Evolutionary conservation across 2,329 filamentous ascomycete genomes (phyloP), one percentile per base, ranked within the genome.

Genomic region (Colletotrichum tamarilloi): DNA sequence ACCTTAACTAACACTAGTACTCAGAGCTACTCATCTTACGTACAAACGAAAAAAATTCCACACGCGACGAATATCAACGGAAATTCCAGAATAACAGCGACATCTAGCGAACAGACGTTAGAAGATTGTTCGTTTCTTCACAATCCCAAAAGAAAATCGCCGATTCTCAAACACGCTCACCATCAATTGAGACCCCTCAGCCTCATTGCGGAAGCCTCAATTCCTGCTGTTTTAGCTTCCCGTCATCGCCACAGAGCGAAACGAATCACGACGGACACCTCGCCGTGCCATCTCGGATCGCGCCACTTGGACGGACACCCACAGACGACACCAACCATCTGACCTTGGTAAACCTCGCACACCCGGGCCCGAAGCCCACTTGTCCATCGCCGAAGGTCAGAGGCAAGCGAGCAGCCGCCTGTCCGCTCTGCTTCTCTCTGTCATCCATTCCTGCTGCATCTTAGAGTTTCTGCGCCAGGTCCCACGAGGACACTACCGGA

Each of bases 401-500:
- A 32, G 46, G n/a, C 38, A 55, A 64, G 32, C 49, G 32, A 62
- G 28, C 12, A 26, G 5, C 30, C 19, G 42, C n/a, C 42, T 49
- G 19, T 49, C 42, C 42, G 42, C 42, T 49, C 4, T n/a, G 42
- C 42, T n/a, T 4, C 16, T n/a, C 56, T 64, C 62, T 55, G 62
- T 55, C 62, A 35, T 64, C 62, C 46, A 12, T 64, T 64, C 30
- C 28, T 8, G 28, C 24, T 46, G 26, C 65, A 26, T 22, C 32
- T 56, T 16, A 53, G 57, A 30, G 58, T 35, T 19, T 62, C 60
- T 67, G 52, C 68, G 56, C 55, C 55, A 74, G 49, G 72, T 71
- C 68, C 72, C 58, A 52, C 26, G 67, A 75, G 69, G 69, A 75
- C 76, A 66, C 72, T 76, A 72, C 77, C 72, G 78, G 70, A 78